Conservation (phyloP, 768 basidiomycete genomes). For the Coprinellus micaceus region DNA sequence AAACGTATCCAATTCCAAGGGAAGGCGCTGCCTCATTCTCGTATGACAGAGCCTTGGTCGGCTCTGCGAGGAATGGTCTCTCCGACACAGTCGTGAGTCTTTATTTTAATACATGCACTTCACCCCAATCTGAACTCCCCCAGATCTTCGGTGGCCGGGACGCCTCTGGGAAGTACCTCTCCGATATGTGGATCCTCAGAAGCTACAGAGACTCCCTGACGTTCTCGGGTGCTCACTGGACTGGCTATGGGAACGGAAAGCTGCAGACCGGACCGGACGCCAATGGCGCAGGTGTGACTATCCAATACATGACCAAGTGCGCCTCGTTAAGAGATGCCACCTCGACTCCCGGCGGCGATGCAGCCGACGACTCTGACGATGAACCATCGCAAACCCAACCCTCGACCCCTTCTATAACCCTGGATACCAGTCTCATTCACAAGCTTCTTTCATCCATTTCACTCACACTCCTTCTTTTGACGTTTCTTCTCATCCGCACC, state of each 20-base stretch:
- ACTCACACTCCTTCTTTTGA: constrained; percentile 20
- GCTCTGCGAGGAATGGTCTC: constrained; percentile 40
- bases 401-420: constrained; percentile 3
- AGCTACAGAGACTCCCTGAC: constrained; percentile 63
- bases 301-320: constrained; percentile 59
- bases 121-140: neutral
- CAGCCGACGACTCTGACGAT: constrained; percentile 19
- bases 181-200: constrained; percentile 76
- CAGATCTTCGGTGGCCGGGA: constrained; percentile 76
- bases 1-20: constrained; percentile 60
- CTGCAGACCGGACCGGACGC: constrained; percentile 64
- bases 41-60: constrained; percentile 52
- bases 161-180: constrained; percentile 58
- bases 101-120: neutral
- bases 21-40: constrained; percentile 68
- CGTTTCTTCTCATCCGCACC: constrained; percentile 19
- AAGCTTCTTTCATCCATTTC: constrained; percentile 46
- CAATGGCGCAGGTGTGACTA: constrained; percentile 61
- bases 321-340: constrained; percentile 32
- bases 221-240: constrained; percentile 54
- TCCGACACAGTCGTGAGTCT: constrained; percentile 61
- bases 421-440: constrained; percentile 41
- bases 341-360: constrained; percentile 18
- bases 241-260: constrained; percentile 60
- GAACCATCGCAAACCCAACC: constrained; percentile 16